Evolutionary conservation across 2,329 filamentous ascomycete species (phyloP).

Genomic region (Zymoseptoria passerinii): DNA sequence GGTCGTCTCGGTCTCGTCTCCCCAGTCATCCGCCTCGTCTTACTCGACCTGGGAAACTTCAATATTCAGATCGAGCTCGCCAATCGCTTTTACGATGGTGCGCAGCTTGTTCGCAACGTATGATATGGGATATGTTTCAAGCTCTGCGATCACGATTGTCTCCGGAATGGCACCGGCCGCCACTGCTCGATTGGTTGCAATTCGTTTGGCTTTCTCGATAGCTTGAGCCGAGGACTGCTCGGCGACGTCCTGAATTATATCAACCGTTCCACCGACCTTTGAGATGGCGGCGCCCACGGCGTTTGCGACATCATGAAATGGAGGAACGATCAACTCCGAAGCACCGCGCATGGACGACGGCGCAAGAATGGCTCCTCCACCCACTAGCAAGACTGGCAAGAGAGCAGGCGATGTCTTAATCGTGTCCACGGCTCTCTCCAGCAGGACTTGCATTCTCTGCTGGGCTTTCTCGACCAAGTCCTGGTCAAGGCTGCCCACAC

Average conservation of each 20-base stretch:
- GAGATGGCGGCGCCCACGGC: slow-evolving; percentile 54
- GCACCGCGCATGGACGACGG: slow-evolving; percentile 44
- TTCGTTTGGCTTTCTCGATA: slow-evolving; percentile 31
- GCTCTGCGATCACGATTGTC: slow-evolving; percentile 39
- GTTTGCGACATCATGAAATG: slow-evolving; percentile 49
- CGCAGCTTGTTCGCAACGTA: slow-evolving; percentile 30
- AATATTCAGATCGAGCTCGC: slow-evolving; percentile 25
- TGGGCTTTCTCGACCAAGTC: slow-evolving; percentile 19
- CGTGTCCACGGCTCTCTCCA: slow-evolving; percentile 47
- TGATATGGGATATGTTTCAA: slow-evolving; percentile 35
- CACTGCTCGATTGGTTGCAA: slow-evolving; percentile 32
- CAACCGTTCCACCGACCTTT: slow-evolving; percentile 46
- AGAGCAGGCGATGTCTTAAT: slow-evolving; percentile 50
- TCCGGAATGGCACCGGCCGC: slow-evolving; percentile 28
- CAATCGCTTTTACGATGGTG: slow-evolving; percentile 27
- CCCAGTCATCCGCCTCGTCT: slow-evolving; percentile 10
- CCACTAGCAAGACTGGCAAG: slow-evolving; percentile 48
- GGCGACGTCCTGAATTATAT: slow-evolving; percentile 42
- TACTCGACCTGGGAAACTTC: slow-evolving; percentile 14
- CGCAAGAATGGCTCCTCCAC: slow-evolving; percentile 49
- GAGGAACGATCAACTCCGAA: slow-evolving; percentile 43
- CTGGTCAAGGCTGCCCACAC: slow-evolving; percentile 14
- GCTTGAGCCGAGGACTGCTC: slow-evolving; percentile 33
- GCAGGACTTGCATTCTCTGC: slow-evolving; percentile 37
- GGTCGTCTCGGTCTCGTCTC: slow-evolving; percentile 9